A percentile compares a stretch with the other conserved stretches of the same genome.
Conservation (phyloP, 2,329 filamentous ascomycete species). For the Neurospora crassa region DNA sequence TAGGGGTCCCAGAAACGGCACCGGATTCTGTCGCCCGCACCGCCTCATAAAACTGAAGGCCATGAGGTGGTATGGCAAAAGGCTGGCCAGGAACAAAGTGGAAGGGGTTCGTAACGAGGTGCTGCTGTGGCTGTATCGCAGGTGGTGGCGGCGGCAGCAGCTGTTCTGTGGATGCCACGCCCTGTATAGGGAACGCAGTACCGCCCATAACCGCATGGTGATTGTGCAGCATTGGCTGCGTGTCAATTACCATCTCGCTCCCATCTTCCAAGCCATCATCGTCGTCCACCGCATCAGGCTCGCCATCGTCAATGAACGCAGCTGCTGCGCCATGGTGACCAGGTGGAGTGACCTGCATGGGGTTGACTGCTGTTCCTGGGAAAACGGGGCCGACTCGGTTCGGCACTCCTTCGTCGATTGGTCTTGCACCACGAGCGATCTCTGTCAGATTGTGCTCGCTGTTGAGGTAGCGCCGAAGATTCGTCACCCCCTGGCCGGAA, state of each 20-base stretch:
- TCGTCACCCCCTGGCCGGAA: constrained; percentile 72
- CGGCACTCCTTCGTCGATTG: not conserved
- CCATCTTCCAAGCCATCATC: constrained; percentile 21
- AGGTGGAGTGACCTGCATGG: constrained; percentile 1
- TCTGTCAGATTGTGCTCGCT: constrained; percentile 23
- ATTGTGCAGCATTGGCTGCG: constrained; percentile 12
- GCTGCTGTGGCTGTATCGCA: constrained; percentile 2
- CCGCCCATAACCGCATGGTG: constrained; percentile 1
- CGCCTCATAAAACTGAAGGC: constrained; percentile 3
- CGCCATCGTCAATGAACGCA: constrained; percentile 14
- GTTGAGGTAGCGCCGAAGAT: constrained; percentile 72
- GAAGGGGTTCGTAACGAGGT: constrained; percentile 5
- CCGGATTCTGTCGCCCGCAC: not conserved
- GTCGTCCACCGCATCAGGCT: constrained; percentile 18
- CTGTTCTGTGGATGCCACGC: not conserved
- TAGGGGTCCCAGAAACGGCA: not conserved
- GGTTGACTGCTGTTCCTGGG: not conserved
- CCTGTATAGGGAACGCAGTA: not conserved
- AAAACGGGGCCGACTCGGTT: constrained; percentile 1
- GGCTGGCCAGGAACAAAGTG: constrained; percentile 7
- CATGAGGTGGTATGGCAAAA: constrained; percentile 4
- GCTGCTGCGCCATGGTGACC: constrained; percentile 8
- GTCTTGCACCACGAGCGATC: not conserved
- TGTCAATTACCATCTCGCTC: constrained; percentile 22
- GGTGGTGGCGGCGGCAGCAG: constrained; percentile 4